Percentiles rank a stretch among this genome's conserved stretches.
Evolutionary conservation across 1,139 yeast genomes (phyloP).

Genomic region (Suhomyces bokatorum): DNA sequence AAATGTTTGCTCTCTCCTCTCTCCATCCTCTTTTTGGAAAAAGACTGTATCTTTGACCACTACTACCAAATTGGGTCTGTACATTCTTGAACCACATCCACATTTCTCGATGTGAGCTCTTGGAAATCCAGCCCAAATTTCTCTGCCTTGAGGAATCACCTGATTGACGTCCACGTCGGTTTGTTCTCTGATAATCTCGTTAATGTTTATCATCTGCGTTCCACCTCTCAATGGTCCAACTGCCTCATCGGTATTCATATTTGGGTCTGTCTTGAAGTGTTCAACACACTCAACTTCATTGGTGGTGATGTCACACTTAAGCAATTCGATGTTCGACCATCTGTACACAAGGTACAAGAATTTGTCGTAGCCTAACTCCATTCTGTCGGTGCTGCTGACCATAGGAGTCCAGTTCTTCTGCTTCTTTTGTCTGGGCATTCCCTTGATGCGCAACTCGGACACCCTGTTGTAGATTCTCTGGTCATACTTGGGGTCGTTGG

Average conservation of each 20-base stretch:
- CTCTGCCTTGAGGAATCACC: slow-evolving; percentile 20
- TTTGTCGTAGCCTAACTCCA: slow-evolving; percentile 26
- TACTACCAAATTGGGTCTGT: slow-evolving; percentile 30
- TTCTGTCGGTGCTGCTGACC: slow-evolving; percentile 26
- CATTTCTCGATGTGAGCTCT: slow-evolving; percentile 28
- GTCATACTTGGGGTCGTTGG: slow-evolving; percentile 17
- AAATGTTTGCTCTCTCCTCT: background rate
- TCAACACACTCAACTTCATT: slow-evolving; percentile 27
- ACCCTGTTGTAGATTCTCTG: slow-evolving; percentile 24
- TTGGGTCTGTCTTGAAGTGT: slow-evolving; percentile 19
- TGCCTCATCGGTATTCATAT: slow-evolving; percentile 1
- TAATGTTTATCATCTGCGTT: slow-evolving; percentile 23
- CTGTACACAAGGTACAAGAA: slow-evolving; percentile 36
- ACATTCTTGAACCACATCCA: slow-evolving; percentile 29
- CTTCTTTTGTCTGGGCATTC: slow-evolving; percentile 22
- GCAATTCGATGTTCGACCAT: slow-evolving; percentile 39
- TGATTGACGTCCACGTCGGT: slow-evolving; percentile 1
- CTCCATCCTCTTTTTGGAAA: slow-evolving; percentile 4
- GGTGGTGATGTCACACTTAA: slow-evolving; percentile 25
- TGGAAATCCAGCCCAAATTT: slow-evolving; percentile 29
- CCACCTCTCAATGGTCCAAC: slow-evolving; percentile 32
- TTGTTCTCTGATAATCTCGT: slow-evolving; percentile 14
- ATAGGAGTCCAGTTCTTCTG: slow-evolving; percentile 52
- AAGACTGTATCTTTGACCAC: slow-evolving; percentile 18
- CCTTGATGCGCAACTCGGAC: slow-evolving; percentile 30